Evolutionary conservation across 495 filamentous ascomycete genomes (phyloP), one percentile per base, ranked within the genome.

Genomic region (Penicillium odoratum): DNA sequence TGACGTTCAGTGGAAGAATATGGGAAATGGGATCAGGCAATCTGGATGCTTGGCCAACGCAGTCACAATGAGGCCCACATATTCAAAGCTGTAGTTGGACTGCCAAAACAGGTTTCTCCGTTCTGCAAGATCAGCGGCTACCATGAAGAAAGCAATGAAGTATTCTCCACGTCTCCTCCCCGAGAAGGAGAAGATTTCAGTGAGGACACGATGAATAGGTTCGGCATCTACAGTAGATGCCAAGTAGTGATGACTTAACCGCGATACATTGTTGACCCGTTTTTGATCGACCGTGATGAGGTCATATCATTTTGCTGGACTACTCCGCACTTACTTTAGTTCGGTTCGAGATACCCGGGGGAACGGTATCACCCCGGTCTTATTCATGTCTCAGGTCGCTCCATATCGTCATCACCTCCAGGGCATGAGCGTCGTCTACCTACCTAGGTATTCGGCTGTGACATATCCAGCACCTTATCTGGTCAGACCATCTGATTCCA

Each of bases 81-180:
- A 44, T 28, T 48, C 13, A 28, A 31, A 11, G 46, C 26, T 48
- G 25, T 48, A 30, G 26, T 46, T 10, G 9, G 25, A 3, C 16
- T 31, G 28, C 13, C 10, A 48, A 48, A 48, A 48, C 46, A 48
- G 46, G 46, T 48, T 48, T 48, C 46, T 48, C 28, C 16, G 28
- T 16, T 48, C 25, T 30, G 25, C 26, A 26, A 31, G 13, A 28
- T 48, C 46, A 15, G 46, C 13, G 46, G 21, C 26, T 48, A 7
- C 38, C 38, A 0, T 1, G 38, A 40, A 16, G 38, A n/a, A n/a
- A 40, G 36, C 38, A 40, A 40, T 40, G 3, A 40, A 40, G 4
- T 15, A 16, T 11, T 40, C 2, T 40, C 15, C 13, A 40, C 5
- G 38, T 40, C n/a, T 16, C 38, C 34, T 13, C 13, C 11, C 15